phyloP scores from a whole-genome alignment of 2,329 filamentous ascomycete genomes.

The Diplocarpon mali region DNA sequence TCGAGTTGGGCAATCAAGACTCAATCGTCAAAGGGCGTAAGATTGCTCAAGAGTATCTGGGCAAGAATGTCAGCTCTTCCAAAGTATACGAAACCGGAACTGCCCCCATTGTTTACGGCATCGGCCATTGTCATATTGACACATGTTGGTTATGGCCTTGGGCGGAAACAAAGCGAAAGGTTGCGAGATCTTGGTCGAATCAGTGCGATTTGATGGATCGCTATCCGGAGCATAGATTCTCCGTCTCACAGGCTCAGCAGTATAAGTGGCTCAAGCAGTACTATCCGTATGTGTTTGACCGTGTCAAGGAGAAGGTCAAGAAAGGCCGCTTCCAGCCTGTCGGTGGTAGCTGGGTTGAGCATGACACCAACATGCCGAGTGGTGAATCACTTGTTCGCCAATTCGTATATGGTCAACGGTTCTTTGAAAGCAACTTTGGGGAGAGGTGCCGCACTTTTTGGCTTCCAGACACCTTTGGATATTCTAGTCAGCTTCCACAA shows the following conservation, averaged over 20 bases:
- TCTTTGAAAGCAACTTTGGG: constrained; percentile 89
- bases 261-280: constrained; percentile 93
- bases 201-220: constrained; percentile 92
- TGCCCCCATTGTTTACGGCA: constrained; percentile 69
- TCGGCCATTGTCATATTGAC: constrained; percentile 96
- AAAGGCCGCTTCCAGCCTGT: constrained; percentile 89
- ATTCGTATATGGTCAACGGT: constrained; percentile 90
- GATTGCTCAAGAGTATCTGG: constrained; percentile 75
- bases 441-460: constrained; percentile 85
- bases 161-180: constrained; percentile 94
- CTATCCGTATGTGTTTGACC: constrained; percentile 81
- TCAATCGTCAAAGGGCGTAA: constrained; percentile 71
- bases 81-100: constrained; percentile 72
- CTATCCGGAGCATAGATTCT: constrained; percentile 88
- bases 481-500: constrained; percentile 89
- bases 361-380: constrained; percentile 94
- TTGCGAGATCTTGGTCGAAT: constrained; percentile 90
- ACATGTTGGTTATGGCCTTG: constrained; percentile 98
- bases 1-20: constrained; percentile 68
- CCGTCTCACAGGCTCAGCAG: constrained; percentile 89
- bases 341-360: constrained; percentile 96
- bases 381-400: constrained; percentile 90
- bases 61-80: constrained; percentile 67
- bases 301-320: constrained; percentile 84
- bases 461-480: constrained; percentile 97